Conservation (phyloP, 306 rosid genomes). For the Neltuma alba region DNA sequence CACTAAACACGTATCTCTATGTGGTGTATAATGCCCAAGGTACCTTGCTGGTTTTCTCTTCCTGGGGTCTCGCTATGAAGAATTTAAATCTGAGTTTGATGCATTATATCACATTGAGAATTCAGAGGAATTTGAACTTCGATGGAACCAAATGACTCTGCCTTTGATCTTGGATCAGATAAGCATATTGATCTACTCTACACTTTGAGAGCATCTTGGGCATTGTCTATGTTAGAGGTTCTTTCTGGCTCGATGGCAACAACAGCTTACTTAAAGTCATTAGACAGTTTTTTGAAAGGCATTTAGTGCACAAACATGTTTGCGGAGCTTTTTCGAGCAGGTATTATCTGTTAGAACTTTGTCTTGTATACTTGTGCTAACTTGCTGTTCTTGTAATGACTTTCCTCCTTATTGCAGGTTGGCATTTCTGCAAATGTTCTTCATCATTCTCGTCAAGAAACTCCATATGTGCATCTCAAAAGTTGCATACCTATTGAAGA, state of each 20-base stretch:
- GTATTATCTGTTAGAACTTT: slow-evolving; percentile 40
- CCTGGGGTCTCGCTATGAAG: slow-evolving; percentile 77
- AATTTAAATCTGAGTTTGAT: slow-evolving; percentile 80
- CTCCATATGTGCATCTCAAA: slow-evolving; percentile 66
- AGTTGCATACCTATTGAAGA: slow-evolving; percentile 90
- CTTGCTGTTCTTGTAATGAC: slow-evolving; percentile 20
- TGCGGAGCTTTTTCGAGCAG: slow-evolving; percentile 92
- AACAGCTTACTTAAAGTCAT: slow-evolving; percentile 58
- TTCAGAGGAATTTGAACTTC: slow-evolving; percentile 80
- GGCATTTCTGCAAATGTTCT: slow-evolving; percentile 70
- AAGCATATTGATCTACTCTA: slow-evolving; percentile 66
- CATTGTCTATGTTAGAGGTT: slow-evolving; percentile 74
- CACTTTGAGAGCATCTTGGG: slow-evolving; percentile 74
- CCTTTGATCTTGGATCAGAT: slow-evolving; percentile 73
- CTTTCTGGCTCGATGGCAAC: slow-evolving; percentile 83
- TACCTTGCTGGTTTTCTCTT: slow-evolving; percentile 81
- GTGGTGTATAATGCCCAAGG: slow-evolving; percentile 68
- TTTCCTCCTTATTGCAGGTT: slow-evolving; percentile 55
- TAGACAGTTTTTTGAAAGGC: slow-evolving; percentile 72
- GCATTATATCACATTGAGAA: slow-evolving; percentile 67
- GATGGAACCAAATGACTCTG: slow-evolving; percentile 83
- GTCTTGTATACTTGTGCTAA: slow-evolving; percentile 6
- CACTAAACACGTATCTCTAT: slow-evolving; percentile 71
- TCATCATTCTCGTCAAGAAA: slow-evolving; percentile 56
- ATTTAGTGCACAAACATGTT: slow-evolving; percentile 65